Conservation (phyloP, 2,329 filamentous ascomycete genomes). For the Aciculosporium take region DNA sequence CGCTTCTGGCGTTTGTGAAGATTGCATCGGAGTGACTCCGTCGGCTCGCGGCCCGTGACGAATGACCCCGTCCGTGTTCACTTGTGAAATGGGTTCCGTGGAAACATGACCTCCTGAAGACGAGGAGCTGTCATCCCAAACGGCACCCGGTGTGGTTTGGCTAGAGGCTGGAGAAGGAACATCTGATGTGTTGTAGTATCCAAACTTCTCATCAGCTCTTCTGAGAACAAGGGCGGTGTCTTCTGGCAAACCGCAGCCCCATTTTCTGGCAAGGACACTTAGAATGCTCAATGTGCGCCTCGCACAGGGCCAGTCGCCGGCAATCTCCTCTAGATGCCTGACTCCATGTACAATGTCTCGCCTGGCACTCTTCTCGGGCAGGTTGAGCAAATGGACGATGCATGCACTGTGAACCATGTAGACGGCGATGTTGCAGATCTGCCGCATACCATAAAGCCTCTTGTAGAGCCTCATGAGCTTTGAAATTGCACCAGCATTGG, state of each 20-base stretch:
- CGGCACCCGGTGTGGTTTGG: conserved; percentile 15
- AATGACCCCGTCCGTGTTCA: conserved; percentile 10
- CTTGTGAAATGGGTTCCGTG: conserved; percentile 18
- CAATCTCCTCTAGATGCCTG: conserved; percentile 87
- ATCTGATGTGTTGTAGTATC: conserved; percentile 50
- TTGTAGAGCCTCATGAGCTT: conserved; percentile 93
- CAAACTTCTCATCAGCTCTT: conserved; percentile 68
- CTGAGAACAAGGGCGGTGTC: conserved; percentile 67
- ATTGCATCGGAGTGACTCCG: conserved; percentile 6
- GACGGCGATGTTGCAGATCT: conserved; percentile 92
- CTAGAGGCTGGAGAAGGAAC: conserved; percentile 38
- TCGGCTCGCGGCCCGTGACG: conserved; percentile 5
- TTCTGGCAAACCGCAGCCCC: conserved; percentile 74
- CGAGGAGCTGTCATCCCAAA: conserved; percentile 15
- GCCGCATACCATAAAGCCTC: conserved; percentile 74
- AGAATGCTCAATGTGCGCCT: conserved; percentile 74
- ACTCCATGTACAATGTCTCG: conserved; percentile 83
- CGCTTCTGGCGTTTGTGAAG: conserved; percentile 4
- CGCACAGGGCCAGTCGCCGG: conserved; percentile 86
- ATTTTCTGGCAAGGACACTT: conserved; percentile 72
- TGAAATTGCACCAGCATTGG: conserved; percentile 77
- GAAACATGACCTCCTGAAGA: conserved; percentile 20
- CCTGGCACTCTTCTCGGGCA: conserved; percentile 81
- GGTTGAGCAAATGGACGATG: conserved; percentile 83
- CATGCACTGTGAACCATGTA: conserved; percentile 93